Evolutionary conservation across 2,329 filamentous ascomycete genomes (phyloP).

Genomic region (Neonectria coccinea): DNA sequence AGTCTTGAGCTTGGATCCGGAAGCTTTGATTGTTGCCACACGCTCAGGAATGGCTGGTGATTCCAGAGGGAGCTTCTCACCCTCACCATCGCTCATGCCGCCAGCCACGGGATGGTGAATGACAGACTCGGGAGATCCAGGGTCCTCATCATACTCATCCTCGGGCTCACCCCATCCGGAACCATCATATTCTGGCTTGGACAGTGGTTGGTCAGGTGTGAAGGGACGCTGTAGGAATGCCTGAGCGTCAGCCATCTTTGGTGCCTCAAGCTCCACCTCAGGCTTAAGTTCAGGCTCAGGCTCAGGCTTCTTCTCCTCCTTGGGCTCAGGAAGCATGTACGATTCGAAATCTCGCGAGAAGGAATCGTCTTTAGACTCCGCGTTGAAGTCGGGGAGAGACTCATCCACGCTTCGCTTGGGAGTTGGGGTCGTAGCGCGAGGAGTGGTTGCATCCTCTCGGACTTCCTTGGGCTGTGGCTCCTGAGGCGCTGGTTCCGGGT

Average conservation of each 20-base stretch:
- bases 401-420: constrained; percentile 38
- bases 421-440: constrained; percentile 55
- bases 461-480: constrained; percentile 39
- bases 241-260: constrained; percentile 53
- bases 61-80: constrained; percentile 58
- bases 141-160: constrained; percentile 67
- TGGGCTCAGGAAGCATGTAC: constrained; percentile 59
- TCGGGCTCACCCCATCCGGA: constrained; percentile 69
- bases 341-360: constrained; percentile 60
- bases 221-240: constrained; percentile 55
- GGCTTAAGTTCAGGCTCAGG: constrained; percentile 45
- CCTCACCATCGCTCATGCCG: constrained; percentile 53
- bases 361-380: constrained; percentile 50
- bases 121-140: constrained; percentile 87
- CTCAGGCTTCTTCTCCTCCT: constrained; percentile 48
- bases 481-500: constrained; percentile 41
- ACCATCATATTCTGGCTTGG: constrained; percentile 74
- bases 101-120: constrained; percentile 77
- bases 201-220: constrained; percentile 63
- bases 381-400: constrained; percentile 54
- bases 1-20: constrained; percentile 88
- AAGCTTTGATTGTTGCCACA: constrained; percentile 88
- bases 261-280: constrained; percentile 39
- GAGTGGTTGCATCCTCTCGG: constrained; percentile 64
- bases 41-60: constrained; percentile 81